These are phyloP conservation scores for Neopestalotiopsis rosae DNA, from an alignment of 2,329 filamentous ascomycete species.

Conservation along the genomic window DNA sequence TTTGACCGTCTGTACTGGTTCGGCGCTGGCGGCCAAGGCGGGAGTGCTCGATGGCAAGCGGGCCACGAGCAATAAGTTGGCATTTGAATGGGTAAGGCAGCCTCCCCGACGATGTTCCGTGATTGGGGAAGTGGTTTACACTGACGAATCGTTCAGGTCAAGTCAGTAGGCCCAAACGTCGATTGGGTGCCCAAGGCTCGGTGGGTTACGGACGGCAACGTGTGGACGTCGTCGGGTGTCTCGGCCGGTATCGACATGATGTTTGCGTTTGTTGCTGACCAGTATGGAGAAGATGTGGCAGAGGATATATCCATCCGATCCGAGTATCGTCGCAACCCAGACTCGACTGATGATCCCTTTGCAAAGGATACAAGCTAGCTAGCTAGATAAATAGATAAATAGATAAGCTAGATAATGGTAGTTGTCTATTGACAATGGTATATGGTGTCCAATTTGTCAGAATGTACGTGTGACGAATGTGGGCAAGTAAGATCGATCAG, in stretches of 20 bases:
- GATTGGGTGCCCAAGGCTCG: slow-evolving; percentile 66
- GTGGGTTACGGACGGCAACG: slow-evolving; percentile 69
- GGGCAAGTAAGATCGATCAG: too few relatives aligned
- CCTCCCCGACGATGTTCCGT: background rate
- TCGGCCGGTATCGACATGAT: slow-evolving; percentile 63
- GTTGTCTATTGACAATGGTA: too few relatives aligned
- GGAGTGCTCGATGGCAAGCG: slow-evolving; percentile 64
- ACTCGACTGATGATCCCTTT: slow-evolving; percentile 61
- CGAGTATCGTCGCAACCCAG: slow-evolving; percentile 63
- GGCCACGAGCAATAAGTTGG: slow-evolving; percentile 71
- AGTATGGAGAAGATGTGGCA: slow-evolving; percentile 59
- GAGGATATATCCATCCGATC: slow-evolving; percentile 51
- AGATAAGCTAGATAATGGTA: too few relatives aligned
- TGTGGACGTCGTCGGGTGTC: slow-evolving; percentile 69
- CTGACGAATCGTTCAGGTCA: slow-evolving; percentile 30
- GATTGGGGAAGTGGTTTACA: background rate
- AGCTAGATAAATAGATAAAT: too few relatives aligned
- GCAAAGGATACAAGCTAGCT: slow-evolving; percentile 32
- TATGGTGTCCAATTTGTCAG: too few relatives aligned
- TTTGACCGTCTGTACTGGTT: slow-evolving; percentile 71
- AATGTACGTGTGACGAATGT: too few relatives aligned
- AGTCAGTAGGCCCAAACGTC: slow-evolving; percentile 52
- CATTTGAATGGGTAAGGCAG: slow-evolving; percentile 45
- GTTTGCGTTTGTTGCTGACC: slow-evolving; percentile 59
- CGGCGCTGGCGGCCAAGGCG: slow-evolving; percentile 60